Evolutionary conservation across 2,329 filamentous ascomycete genomes (phyloP), one percentile per base, ranked within the genome.

Genomic region (Colletotrichum orchidophilum): DNA sequence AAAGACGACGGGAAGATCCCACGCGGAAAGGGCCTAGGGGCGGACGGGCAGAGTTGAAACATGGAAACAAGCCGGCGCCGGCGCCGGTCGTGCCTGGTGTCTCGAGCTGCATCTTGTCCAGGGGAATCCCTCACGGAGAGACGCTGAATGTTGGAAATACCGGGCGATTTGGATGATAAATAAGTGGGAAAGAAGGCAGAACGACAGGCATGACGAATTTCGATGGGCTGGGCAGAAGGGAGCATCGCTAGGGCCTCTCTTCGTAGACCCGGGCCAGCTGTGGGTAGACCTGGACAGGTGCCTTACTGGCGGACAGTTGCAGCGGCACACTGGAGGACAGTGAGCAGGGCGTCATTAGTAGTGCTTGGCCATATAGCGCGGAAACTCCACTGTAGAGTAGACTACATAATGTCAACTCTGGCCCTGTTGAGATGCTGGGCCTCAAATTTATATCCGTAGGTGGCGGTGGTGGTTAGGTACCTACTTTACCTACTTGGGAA

Each of bases 1-100:
- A 35, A 21, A 55, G 61, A 62, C 21, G 66, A 66, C 39, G 55
- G 57, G 39, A 57, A 26, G 46, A 31, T 57, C 54, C 39, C 49
- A 62, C 18, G 46, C 21, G 27, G 42, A 21, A 21, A 50, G 46
- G 29, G 42, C n/a, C 39, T 46, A n/a, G n/a, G n/a, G n/a, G n/a
- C n/a, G n/a, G n/a, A n/a, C n/a, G 39, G 39, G n/a, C 18, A 35
- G 42, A 13, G 29, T 52, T 35, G 46, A 62, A 50, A 52, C 42
- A 46, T 21, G 42, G 13, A 52, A 27, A 29, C 24, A 21, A 35
- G 55, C 27, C 29, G 50, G 46, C 54, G 42, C 54, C 21, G 42
- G 55, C 29, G 50, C 54, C 21, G 42, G 55, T 24, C 35, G 67
- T 60, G 57, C 39, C 27, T 42, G 26, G 63, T 59, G 46, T 53